Conservation (phyloP, 2,329 filamentous ascomycete genomes). For the Colletotrichum sidae region DNA sequence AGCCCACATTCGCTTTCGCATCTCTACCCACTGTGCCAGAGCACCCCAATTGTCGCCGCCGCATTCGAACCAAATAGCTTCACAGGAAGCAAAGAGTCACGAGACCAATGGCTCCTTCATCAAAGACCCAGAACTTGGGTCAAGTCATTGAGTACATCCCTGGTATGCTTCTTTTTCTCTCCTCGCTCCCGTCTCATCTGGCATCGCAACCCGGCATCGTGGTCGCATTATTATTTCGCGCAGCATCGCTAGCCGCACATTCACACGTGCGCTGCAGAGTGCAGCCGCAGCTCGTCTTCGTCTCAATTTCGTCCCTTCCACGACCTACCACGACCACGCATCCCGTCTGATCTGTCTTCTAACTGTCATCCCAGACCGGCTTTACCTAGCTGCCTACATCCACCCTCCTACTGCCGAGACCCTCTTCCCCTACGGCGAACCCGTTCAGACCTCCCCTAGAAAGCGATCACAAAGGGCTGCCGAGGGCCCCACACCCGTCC, state of each 20-base stretch:
- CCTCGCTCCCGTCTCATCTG: slow-evolving; percentile 3
- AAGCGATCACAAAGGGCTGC: slow-evolving; percentile 67
- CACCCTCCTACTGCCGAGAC: slow-evolving; percentile 84
- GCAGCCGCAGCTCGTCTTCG: slow-evolving; percentile 4
- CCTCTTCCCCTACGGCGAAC: slow-evolving; percentile 82
- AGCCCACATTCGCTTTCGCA: slow-evolving; percentile 15
- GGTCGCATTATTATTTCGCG: slow-evolving; percentile 47
- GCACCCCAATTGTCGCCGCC: slow-evolving; percentile 12
- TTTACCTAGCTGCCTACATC: slow-evolving; percentile 94
- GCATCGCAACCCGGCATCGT: slow-evolving; percentile 37
- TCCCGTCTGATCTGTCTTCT: slow-evolving; percentile 47
- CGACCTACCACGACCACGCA: slow-evolving; percentile 39
- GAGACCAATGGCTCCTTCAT: slow-evolving; percentile 62
- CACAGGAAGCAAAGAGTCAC: slow-evolving; percentile 23
- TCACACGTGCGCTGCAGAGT: slow-evolving; percentile 13
- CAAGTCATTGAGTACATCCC: slow-evolving; percentile 97
- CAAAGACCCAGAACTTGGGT: slow-evolving; percentile 73
- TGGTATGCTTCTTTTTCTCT: slow-evolving; percentile 66
- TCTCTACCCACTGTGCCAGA: slow-evolving; percentile 13
- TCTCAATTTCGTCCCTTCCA: slow-evolving; percentile 33
- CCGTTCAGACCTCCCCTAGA: slow-evolving; percentile 54
- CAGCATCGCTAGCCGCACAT: slow-evolving; percentile 19
- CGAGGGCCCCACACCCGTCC: slow-evolving; percentile 56
- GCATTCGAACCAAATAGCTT: background rate
- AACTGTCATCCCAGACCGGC: slow-evolving; percentile 75